phyloP scores from a whole-genome alignment of 306 rosid species.

The Pterocarpus macrocarpus region DNA sequence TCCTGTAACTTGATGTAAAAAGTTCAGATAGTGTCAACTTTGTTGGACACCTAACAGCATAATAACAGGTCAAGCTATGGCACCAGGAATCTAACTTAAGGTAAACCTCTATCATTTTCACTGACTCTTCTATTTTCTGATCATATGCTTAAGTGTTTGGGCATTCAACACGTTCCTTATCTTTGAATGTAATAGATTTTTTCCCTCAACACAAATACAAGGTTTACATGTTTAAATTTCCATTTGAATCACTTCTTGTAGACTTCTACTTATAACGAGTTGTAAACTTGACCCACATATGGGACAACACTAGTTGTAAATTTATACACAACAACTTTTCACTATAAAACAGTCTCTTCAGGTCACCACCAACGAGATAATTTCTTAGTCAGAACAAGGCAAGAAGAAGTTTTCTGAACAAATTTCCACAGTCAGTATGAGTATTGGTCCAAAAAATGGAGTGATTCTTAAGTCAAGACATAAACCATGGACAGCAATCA shows the following conservation, averaged over 20 bases:
- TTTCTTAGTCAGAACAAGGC: constrained; percentile 29
- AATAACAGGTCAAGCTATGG: background rate
- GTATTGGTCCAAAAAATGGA: background rate
- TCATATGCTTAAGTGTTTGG: background rate
- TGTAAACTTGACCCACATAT: constrained; percentile 11
- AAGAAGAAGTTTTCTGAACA: background rate
- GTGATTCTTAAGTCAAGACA: constrained; percentile 1
- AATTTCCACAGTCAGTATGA: constrained; percentile 12
- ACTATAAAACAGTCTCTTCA: constrained; percentile 20
- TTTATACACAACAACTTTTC: constrained; percentile 22
- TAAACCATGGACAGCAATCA: constrained; percentile 2
- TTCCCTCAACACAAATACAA: constrained; percentile 15
- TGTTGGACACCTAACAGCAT: constrained; percentile 19
- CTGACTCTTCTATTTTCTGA: constrained; percentile 17
- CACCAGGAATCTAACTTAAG: constrained; percentile 3
- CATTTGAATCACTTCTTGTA: constrained; percentile 22
- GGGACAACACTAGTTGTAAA: background rate
- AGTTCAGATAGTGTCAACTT: constrained; percentile 17
- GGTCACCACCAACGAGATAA: constrained; percentile 25
- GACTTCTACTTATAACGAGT: constrained; percentile 3
- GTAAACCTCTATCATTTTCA: constrained; percentile 40
- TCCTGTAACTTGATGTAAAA: constrained; percentile 34
- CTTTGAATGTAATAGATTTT: constrained; percentile 18
- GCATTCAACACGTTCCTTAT: constrained; percentile 34
- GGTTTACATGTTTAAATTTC: constrained; percentile 1